These are phyloP conservation scores for Paraurostyla sp. DNA, from an alignment of 73 alveolate genomes.

Conservation along the genomic window DNA sequence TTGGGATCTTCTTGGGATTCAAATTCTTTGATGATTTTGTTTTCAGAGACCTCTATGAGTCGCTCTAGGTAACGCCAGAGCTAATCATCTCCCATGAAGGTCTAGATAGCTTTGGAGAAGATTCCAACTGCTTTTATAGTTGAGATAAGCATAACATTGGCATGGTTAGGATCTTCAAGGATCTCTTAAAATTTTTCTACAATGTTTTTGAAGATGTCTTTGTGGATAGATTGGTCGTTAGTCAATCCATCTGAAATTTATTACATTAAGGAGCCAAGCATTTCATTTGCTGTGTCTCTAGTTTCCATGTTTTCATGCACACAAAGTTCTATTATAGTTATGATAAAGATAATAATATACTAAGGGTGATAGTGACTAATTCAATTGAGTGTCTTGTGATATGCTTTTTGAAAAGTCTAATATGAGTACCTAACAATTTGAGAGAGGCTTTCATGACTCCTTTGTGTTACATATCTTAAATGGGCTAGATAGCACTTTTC, in stretches of 20 bases:
- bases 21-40: conserved; percentile 59
- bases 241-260: conserved; percentile 40
- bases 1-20: conserved; percentile 66
- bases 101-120: conserved; percentile 72
- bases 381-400: conserved; percentile 35
- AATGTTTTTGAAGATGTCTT: conserved; percentile 57
- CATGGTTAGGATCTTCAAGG: conserved; percentile 27
- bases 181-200: conserved; percentile 13
- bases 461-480: conserved; percentile 50
- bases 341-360: neutral
- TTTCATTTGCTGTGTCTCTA: conserved; percentile 65
- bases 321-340: conserved; percentile 49
- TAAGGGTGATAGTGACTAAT: neutral
- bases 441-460: conserved; percentile 63
- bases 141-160: conserved; percentile 42
- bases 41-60: conserved; percentile 66
- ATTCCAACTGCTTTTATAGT: conserved; percentile 80
- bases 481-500: conserved; percentile 50
- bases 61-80: conserved; percentile 61
- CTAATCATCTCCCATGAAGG: conserved; percentile 62
- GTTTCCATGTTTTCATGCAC: conserved; percentile 66
- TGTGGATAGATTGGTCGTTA: neutral
- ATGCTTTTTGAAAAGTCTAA: neutral
- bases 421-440: conserved; percentile 51
- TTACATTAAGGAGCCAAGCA: conserved; percentile 15